Conservation (phyloP, 352 stramenopile genomes). For the Globisporangium paroecandrum region DNA sequence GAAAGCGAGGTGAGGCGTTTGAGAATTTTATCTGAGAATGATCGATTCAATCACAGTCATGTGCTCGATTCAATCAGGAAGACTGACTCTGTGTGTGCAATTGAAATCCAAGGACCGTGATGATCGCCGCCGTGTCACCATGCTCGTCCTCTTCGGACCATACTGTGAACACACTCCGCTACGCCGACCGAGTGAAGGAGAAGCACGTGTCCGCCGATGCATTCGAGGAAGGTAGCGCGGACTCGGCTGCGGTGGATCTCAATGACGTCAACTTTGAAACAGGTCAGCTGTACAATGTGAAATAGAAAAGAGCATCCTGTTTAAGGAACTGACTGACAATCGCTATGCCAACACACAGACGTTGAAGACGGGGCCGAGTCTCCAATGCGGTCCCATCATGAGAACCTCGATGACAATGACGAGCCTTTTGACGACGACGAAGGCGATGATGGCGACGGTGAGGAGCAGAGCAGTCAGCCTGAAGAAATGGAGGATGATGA, state of each 20-base stretch:
- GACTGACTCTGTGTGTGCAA: background rate
- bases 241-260: constrained; percentile 39
- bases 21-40: background rate
- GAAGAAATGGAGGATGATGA: constrained; percentile 20
- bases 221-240: constrained; percentile 41
- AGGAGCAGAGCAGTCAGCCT: constrained; percentile 9
- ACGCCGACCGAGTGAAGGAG: constrained; percentile 97
- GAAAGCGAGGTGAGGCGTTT: constrained; percentile 61
- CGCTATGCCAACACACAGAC: constrained; percentile 20
- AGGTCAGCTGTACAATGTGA: constrained; percentile 20
- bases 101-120: constrained; percentile 79
- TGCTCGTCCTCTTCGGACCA: constrained; percentile 93
- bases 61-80: too few relatives aligned
- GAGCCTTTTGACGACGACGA: constrained; percentile 21
- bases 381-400: constrained; percentile 16
- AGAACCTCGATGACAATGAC: constrained; percentile 26
- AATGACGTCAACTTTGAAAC: constrained; percentile 61
- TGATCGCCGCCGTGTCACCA: constrained; percentile 95
- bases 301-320: background rate
- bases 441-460: constrained; percentile 17
- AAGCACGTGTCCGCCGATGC: constrained; percentile 82
- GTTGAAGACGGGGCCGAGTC: constrained; percentile 26
- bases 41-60: background rate
- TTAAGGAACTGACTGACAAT: background rate
- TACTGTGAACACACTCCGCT: constrained; percentile 96